phyloP scores from a whole-genome alignment of 1,284 basidiomycete genomes.

The Nidula niveotomentosa region DNA sequence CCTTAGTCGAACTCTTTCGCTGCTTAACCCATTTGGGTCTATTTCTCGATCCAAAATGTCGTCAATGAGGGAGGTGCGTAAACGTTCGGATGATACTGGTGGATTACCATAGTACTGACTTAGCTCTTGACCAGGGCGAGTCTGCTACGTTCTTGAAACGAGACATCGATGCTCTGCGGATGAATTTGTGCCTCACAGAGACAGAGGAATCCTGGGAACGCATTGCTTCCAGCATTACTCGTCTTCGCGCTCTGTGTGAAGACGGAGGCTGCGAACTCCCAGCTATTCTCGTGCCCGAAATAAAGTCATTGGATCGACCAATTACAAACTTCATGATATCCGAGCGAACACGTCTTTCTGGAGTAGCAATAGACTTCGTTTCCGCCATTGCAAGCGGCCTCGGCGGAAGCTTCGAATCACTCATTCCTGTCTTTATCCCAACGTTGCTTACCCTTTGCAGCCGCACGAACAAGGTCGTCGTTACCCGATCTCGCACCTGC shows the following conservation, averaged over 20 bases:
- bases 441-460: constrained; percentile 67
- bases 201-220: constrained; percentile 84
- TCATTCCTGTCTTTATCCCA: constrained; percentile 71
- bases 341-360: constrained; percentile 78
- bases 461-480: constrained; percentile 82
- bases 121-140: too few species aligned
- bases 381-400: constrained; percentile 53
- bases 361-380: constrained; percentile 68
- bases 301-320: constrained; percentile 57
- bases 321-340: constrained; percentile 67
- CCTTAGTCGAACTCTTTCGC: too few species aligned
- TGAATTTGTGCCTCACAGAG: constrained; percentile 56
- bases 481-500: constrained; percentile 61
- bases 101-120: too few species aligned
- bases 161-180: constrained; percentile 41
- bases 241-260: constrained; percentile 55
- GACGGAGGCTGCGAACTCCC: constrained; percentile 58
- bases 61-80: too few species aligned
- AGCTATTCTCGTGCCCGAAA: constrained; percentile 48
- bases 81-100: too few species aligned
- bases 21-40: too few species aligned
- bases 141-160: constrained; percentile 9
- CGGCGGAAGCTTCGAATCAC: constrained; percentile 63
- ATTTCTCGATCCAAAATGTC: too few species aligned
- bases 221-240: constrained; percentile 57